Evolutionary conservation across 805 yeast genomes (phyloP).

Genomic region (Candida pseudoglaebosa): DNA sequence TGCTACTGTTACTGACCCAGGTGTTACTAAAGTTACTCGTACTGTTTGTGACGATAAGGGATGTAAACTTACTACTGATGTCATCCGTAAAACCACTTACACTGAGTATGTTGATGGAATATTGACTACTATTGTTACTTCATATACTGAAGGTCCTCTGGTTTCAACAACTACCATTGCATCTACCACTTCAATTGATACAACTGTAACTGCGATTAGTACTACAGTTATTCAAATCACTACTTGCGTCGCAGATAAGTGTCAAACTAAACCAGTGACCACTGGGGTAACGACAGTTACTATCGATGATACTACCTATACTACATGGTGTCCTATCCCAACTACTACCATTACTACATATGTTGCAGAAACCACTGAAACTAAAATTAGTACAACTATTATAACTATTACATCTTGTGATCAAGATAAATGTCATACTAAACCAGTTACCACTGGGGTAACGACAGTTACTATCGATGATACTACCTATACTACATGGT

Average conservation of each 20-base stretch:
- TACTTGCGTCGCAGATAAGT: constrained; percentile 32
- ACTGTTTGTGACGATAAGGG: constrained; percentile 30
- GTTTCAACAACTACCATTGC: constrained; percentile 16
- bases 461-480: constrained; percentile 26
- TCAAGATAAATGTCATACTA: constrained; percentile 21
- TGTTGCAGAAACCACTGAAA: constrained; percentile 10
- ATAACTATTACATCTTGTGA: constrained; percentile 27
- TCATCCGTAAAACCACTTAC: constrained; percentile 24
- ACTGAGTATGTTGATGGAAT: constrained; percentile 37
- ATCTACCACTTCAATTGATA: constrained; percentile 23
- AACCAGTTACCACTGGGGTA: constrained; percentile 21
- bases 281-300: constrained; percentile 28
- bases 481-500: constrained; percentile 38
- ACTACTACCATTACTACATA: background rate
- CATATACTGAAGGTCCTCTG: constrained; percentile 11
- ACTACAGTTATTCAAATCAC: constrained; percentile 35
- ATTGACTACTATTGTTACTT: constrained; percentile 23
- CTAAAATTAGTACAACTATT: constrained; percentile 18
- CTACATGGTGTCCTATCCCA: constrained; percentile 16
- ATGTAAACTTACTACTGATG: constrained; percentile 34
- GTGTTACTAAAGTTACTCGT: constrained; percentile 15
- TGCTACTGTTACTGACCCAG: constrained; percentile 22
- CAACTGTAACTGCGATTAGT: constrained; percentile 13
- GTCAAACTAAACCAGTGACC: constrained; percentile 25
- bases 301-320: constrained; percentile 16